A percentile compares a stretch with the other conserved stretches of the same genome.
phyloP scores from a whole-genome alignment of 83 land plant genomes.

The Larix sibirica region DNA sequence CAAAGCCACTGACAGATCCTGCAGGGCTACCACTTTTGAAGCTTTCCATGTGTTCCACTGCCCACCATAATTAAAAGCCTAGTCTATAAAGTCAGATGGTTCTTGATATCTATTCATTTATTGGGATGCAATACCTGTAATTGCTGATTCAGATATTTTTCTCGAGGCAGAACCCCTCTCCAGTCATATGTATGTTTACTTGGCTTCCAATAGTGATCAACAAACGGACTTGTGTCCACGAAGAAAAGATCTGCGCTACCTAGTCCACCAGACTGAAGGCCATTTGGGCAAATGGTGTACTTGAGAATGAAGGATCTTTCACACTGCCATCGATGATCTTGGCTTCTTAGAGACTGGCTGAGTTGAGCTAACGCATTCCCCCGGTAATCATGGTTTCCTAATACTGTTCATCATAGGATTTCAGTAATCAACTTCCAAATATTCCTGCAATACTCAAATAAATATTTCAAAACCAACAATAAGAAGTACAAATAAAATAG shows the following conservation, averaged over 20 bases:
- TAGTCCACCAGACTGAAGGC: neutral
- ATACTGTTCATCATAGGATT: conserved; percentile 32
- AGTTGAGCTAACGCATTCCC: conserved; percentile 72
- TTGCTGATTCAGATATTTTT: conserved; percentile 46
- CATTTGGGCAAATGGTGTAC: neutral
- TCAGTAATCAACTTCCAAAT: no score
- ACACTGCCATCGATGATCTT: conserved; percentile 68
- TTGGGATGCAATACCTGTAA: conserved; percentile 46
- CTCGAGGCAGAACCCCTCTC: conserved; percentile 68
- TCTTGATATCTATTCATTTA: neutral
- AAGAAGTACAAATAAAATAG: no score
- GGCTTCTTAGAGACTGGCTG: conserved; percentile 39
- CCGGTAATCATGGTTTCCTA: conserved; percentile 84
- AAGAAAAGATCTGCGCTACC: conserved; percentile 68
- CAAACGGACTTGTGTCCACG: conserved; percentile 89
- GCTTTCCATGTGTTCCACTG: neutral
- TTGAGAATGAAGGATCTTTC: conserved; percentile 52
- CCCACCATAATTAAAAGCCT: neutral
- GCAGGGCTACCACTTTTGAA: neutral
- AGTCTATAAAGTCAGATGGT: neutral
- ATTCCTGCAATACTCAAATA: no score
- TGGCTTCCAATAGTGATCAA: conserved; percentile 60
- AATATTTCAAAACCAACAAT: neutral
- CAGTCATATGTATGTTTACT: conserved; percentile 62
- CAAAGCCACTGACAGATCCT: conserved; percentile 72